Evolutionary conservation across 2,329 filamentous ascomycete genomes (phyloP).

Genomic region (Diaporthe sp.): DNA sequence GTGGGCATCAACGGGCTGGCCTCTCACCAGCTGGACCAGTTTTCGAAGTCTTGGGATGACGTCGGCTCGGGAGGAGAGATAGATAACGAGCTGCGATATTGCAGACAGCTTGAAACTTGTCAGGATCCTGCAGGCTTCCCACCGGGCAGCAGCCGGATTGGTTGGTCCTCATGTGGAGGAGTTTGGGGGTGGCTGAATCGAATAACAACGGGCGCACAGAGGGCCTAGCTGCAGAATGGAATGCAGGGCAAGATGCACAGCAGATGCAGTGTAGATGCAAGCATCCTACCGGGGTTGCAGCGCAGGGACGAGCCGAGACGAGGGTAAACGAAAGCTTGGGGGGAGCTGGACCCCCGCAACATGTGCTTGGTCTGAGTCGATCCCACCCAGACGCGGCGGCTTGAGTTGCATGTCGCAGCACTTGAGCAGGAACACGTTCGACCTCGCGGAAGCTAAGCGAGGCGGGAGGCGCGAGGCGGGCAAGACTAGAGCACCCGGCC

Average conservation of each 20-base stretch:
- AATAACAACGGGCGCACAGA: background rate
- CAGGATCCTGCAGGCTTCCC: background rate
- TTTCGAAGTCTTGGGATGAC: too few species aligned
- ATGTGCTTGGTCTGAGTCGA: background rate
- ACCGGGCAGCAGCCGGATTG: background rate
- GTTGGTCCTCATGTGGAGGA: background rate
- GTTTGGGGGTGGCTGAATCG: slow-evolving; percentile 1
- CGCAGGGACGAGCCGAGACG: slow-evolving; percentile 33
- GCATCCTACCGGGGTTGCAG: background rate
- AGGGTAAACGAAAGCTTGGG: background rate
- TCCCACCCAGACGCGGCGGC: background rate
- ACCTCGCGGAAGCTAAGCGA: background rate
- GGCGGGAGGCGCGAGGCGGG: too few species aligned
- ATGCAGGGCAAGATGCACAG: background rate
- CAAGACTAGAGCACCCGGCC: too few species aligned
- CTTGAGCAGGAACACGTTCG: background rate
- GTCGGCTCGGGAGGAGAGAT: background rate
- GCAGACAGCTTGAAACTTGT: slow-evolving; percentile 1
- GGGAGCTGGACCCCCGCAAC: background rate
- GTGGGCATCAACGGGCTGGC: background rate
- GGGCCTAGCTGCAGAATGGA: background rate
- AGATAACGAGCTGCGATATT: background rate
- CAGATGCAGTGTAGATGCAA: too few species aligned
- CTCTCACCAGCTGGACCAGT: too few species aligned
- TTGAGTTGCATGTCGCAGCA: background rate